These are phyloP conservation scores for Saccharomyces hybrid DNA, from an alignment of 1,139 yeast species.

Conservation along the genomic window DNA sequence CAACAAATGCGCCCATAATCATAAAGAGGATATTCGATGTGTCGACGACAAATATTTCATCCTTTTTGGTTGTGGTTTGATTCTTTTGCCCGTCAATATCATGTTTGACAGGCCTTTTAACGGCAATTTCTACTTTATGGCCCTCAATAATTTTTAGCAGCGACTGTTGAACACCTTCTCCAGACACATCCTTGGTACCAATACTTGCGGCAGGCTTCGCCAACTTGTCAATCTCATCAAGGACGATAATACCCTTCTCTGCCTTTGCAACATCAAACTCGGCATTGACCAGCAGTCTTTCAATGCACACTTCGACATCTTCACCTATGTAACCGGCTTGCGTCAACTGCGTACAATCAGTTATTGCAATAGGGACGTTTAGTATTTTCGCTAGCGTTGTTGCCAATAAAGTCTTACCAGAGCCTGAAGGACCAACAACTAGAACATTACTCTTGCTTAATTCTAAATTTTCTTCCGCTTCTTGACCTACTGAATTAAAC, in stretches of 20 bases:
- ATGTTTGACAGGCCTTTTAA: slow-evolving; percentile 36
- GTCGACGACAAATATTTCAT: slow-evolving; percentile 39
- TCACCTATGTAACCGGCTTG: slow-evolving; percentile 56
- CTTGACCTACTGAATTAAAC: slow-evolving; percentile 12
- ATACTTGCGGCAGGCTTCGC: slow-evolving; percentile 39
- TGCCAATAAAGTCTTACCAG: slow-evolving; percentile 48
- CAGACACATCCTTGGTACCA: slow-evolving; percentile 47
- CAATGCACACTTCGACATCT: slow-evolving; percentile 47
- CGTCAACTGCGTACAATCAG: slow-evolving; percentile 49
- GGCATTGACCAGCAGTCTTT: slow-evolving; percentile 40
- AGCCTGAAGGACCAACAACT: slow-evolving; percentile 48
- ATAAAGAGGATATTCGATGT: slow-evolving; percentile 46
- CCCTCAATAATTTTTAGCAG: slow-evolving; percentile 47
- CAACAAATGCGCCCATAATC: slow-evolving; percentile 51
- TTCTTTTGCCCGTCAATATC: slow-evolving; percentile 31
- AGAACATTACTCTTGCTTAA: slow-evolving; percentile 45
- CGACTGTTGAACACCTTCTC: slow-evolving; percentile 54
- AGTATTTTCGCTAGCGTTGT: slow-evolving; percentile 42
- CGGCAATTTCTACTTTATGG: slow-evolving; percentile 39
- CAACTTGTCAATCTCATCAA: slow-evolving; percentile 48
- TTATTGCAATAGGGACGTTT: slow-evolving; percentile 46
- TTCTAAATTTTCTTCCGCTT: slow-evolving; percentile 32
- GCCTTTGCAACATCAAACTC: slow-evolving; percentile 42
- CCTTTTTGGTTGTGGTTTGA: slow-evolving; percentile 30
- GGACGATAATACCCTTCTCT: slow-evolving; percentile 45